Evolutionary conservation across 1,139 yeast species (phyloP).

Genomic region (Pneumocystis oryctolagi): DNA sequence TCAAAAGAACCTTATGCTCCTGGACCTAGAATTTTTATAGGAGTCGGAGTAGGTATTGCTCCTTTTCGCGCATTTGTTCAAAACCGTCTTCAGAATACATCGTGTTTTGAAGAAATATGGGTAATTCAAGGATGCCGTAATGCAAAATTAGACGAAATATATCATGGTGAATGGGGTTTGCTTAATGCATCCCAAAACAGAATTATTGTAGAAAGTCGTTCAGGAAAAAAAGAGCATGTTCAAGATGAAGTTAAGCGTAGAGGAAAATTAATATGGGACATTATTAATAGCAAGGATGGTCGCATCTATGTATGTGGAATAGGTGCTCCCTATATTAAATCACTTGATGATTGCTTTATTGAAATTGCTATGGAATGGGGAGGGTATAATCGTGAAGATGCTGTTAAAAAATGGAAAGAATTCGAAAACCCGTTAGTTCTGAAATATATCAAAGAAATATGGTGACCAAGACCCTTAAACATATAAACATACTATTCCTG

Average conservation of each 20-base stretch:
- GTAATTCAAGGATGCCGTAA: constrained; percentile 69
- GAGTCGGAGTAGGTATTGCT: constrained; percentile 22
- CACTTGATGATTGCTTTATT: constrained; percentile 49
- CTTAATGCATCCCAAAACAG: background rate
- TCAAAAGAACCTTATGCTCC: constrained; percentile 18
- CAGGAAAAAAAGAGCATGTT: constrained; percentile 48
- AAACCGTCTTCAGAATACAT: constrained; percentile 16
- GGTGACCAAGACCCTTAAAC: background rate
- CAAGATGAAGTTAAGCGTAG: constrained; percentile 51
- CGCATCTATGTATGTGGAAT: constrained; percentile 78
- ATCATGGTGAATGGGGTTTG: constrained; percentile 56
- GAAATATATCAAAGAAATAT: constrained; percentile 8
- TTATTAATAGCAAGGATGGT: constrained; percentile 48
- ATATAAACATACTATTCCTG: background rate
- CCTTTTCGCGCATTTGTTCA: constrained; percentile 22
- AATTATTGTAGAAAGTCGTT: constrained; percentile 44
- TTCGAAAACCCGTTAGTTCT: constrained; percentile 12
- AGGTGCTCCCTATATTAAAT: constrained; percentile 73
- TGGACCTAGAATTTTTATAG: constrained; percentile 26
- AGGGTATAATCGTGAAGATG: constrained; percentile 38
- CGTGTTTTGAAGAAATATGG: constrained; percentile 34
- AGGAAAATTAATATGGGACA: constrained; percentile 34
- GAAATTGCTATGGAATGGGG: constrained; percentile 39
- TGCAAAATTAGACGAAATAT: constrained; percentile 51
- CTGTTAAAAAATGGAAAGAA: constrained; percentile 32